Conservation (phyloP, 768 basidiomycete species). For the Xanthoconium purpureum region DNA sequence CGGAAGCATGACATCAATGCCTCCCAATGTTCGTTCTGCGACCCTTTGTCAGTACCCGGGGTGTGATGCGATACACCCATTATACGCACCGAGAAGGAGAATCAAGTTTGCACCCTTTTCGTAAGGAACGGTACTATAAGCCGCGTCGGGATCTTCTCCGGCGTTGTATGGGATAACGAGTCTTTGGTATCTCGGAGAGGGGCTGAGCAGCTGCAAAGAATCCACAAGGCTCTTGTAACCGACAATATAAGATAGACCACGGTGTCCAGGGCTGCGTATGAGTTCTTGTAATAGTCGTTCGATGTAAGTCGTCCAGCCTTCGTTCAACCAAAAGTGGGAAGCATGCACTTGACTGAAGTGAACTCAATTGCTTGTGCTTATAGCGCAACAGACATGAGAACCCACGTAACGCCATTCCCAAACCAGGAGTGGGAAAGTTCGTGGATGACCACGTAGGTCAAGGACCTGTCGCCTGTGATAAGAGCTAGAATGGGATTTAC, state of each 20-base stretch:
- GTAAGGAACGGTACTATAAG: conserved; percentile 75
- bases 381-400: conserved; percentile 3
- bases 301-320: conserved; percentile 93
- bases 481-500: conserved; percentile 46
- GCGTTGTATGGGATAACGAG: conserved; percentile 46
- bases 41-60: background rate
- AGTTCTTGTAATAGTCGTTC: conserved; percentile 76
- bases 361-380: no score
- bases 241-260: conserved; percentile 80
- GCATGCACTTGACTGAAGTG: conserved; percentile 54
- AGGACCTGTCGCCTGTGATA: conserved; percentile 78
- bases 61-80: no score
- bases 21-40: conserved; percentile 52
- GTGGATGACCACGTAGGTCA: conserved; percentile 88
- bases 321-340: conserved; percentile 41
- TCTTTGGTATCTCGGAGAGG: conserved; percentile 51
- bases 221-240: conserved; percentile 70
- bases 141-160: conserved; percentile 77
- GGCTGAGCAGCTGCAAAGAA: conserved; percentile 57
- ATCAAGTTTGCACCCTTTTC: conserved; percentile 84
- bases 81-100: conserved; percentile 65
- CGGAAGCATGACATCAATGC: conserved; percentile 43
- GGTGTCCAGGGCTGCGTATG: conserved; percentile 68
- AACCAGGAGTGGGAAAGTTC: conserved; percentile 88
- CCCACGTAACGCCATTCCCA: conserved; percentile 81